Evolutionary conservation across 163 green algal species (phyloP), one percentile per base, ranked within the genome.

Genomic region (Scenedesmus sp.): DNA sequence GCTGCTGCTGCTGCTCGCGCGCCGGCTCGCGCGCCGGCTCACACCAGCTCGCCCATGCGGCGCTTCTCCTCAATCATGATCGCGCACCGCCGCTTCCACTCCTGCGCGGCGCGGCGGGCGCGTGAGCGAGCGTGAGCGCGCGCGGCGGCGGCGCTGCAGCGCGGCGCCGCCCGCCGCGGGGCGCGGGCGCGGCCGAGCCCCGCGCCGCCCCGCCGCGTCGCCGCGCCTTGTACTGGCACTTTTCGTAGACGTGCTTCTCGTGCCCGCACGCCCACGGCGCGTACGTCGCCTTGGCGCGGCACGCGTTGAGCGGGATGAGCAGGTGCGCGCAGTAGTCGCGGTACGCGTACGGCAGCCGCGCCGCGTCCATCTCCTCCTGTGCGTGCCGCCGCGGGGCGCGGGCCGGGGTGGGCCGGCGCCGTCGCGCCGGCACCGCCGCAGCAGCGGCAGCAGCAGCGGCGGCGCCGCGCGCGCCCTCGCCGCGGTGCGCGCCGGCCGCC

Each of bases 211-310:
- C 45, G 45, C 45, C 14, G 45, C 45, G 45, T 14, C 45, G 45
- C n/a, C n/a, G n/a, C n/a, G n/a, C n/a, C 53, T 95, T 89, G 85
- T 99, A 99, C 75, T 98, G 86, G 86, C 96, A 99, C 85, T 97
- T 96, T 69, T 99, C 96, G 78, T 99, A 99, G 7, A 77, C 89
- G 77, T 99, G 96, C 50, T 89, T 77, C 82, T 98, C 89, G 67
- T 97, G 89, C n/a, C 88, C 78, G 85, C 96, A 99, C 60, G 91
- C 92, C 94, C 94, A 98, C 22, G 94, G 94, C 69, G 94, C 47
- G 70, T 91, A 98, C 88, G 83, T 9, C 84, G 86, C 9, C 87
- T 73, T 53, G 22, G 82, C 71, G 28, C 96, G 88, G 91, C 96
- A 99, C 60, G 95, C 85, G 84, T 98, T 99, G 28, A 98, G 89